Evolutionary conservation across 2,329 filamentous ascomycete species (phyloP).

Genomic region (Trichoderma aggressivum): DNA sequence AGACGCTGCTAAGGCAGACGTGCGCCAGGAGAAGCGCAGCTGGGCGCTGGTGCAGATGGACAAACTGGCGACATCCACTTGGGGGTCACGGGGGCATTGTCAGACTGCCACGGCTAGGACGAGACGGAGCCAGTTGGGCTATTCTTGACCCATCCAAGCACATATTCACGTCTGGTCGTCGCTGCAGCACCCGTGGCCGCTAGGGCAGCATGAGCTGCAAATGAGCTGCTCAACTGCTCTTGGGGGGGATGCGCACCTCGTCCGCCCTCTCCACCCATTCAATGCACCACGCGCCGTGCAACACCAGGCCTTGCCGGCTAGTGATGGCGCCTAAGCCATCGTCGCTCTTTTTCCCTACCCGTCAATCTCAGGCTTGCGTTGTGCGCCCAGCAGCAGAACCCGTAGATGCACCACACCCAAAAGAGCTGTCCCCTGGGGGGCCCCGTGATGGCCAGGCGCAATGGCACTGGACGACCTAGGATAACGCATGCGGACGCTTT

Average conservation of each 20-base stretch:
- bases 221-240: neutral
- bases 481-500: neutral
- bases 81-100: slow-evolving; percentile 16
- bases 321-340: neutral
- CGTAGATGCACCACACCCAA: slow-evolving; percentile 4
- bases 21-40: neutral
- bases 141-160: slow-evolving; percentile 4
- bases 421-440: neutral
- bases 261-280: neutral
- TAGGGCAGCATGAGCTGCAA: neutral
- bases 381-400: neutral
- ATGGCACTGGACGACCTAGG: neutral
- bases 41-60: slow-evolving; percentile 3
- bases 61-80: slow-evolving; percentile 2
- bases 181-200: neutral
- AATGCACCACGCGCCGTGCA: slow-evolving; percentile 10
- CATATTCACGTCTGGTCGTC: neutral
- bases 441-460: slow-evolving; percentile 6
- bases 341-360: neutral
- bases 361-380: neutral
- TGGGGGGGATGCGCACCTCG: neutral
- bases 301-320: neutral
- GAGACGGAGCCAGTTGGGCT: slow-evolving; percentile 4
- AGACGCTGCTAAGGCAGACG: neutral
- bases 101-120: slow-evolving; percentile 10